Evolutionary conservation across 371 early-diverging fungal species (phyloP).

Genomic region (Smittium mucronatum): DNA sequence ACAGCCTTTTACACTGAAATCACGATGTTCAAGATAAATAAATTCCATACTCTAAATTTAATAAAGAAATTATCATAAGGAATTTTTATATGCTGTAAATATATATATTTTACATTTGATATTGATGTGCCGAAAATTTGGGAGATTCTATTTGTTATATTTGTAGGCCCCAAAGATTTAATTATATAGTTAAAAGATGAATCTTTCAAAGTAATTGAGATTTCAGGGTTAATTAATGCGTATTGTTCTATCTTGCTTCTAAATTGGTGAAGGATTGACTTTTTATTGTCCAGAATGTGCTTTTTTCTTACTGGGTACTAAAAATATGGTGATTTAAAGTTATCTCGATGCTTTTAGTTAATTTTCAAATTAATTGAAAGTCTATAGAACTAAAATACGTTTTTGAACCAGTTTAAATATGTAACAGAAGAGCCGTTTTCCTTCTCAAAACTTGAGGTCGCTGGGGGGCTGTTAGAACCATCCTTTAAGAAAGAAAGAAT

Average conservation of each 20-base stretch:
- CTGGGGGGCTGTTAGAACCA: not conserved
- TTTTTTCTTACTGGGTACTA: conserved; percentile 8
- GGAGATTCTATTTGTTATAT: not conserved
- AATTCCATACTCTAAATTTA: conserved; percentile 8
- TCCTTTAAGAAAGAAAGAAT: not conserved
- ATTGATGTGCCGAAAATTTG: conserved; percentile 1
- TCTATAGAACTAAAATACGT: not conserved
- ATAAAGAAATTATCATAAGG: too few relatives aligned
- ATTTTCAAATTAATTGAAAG: not conserved
- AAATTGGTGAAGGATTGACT: not conserved
- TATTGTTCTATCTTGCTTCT: not conserved
- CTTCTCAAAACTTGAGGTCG: not conserved
- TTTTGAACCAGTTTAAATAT: conserved; percentile 10
- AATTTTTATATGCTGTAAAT: not conserved
- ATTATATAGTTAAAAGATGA: not conserved
- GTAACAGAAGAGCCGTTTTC: conserved; percentile 3
- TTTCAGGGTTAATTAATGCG: not conserved
- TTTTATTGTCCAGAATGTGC: not conserved
- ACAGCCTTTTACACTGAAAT: conserved; percentile 2
- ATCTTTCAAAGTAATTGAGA: not conserved
- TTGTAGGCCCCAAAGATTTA: not conserved
- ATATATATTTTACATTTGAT: conserved; percentile 5
- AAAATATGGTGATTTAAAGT: not conserved
- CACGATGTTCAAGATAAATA: conserved; percentile 1
- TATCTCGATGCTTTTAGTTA: not conserved